Base-by-base conservation (phyloP, 2,329 filamentous ascomycete genomes). In the Pseudodiploospora longispora region DNA sequence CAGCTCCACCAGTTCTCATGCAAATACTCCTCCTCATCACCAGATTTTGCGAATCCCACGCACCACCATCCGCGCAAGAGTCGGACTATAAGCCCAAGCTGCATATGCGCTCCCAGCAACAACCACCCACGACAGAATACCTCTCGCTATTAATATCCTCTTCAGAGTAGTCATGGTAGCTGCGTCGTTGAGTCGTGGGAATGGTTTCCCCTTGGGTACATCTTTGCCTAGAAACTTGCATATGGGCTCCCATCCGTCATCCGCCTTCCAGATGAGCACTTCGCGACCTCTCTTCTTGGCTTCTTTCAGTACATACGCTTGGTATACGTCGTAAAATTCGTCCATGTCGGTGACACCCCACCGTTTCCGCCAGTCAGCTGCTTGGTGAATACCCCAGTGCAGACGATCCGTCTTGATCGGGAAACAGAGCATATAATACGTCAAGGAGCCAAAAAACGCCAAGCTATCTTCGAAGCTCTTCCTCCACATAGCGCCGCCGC, bases 181-280 rank as follows among this genome's bases (percentile, higher is more conserved):
- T 27, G 47, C 41, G 33, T 65, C 58, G 48, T 67, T 66, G 6
- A 50, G 47, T 36, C 53, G 50, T 2, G 63, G 60, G 50, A 70
- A 69, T 2, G 59, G 48, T 33, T 53, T 48, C 5, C 49, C 52
- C 12, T 56, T 45, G 2, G 67, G 65, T 3, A 64, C 52, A 6
- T 59, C 51, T 32, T 58, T 60, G 4, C 54, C 61, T 35, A 70
- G 41, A 40, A 70, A 69, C 44, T 59, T 48, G 49, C 69, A 72
- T 27, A 74, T 53, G 7, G 65, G 64, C 32, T 57, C 60, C 69
- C 70, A 73, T 1, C 67, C 68, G 32, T 70, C 62, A 40, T 61
- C 53, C 1, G 58, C 53, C 40, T 57, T 52, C 40, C 56, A 60
- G 10, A 53, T 44, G 1, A 60, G 43, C 1, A 60, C 44, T 36